Base-by-base conservation (phyloP, 2,329 filamentous ascomycete genomes). In the Fusarium oxysporum region DNA sequence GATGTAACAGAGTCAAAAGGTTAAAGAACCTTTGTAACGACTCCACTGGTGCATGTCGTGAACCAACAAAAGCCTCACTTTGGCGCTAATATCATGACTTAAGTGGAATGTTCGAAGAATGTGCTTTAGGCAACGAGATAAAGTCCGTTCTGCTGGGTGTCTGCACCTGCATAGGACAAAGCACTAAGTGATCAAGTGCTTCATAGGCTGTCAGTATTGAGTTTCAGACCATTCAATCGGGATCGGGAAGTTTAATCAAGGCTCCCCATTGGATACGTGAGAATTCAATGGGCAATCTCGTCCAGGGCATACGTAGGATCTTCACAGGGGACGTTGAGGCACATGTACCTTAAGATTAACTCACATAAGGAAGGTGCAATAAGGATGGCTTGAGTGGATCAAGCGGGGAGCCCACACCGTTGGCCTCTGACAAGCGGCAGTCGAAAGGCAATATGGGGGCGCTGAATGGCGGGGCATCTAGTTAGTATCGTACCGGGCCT, bases 391-490 rank as follows among this genome's bases (percentile, higher is more conserved):
- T 50, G 41, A 65, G 35, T 53, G 54, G 54, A 17, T 53, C 62
- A 41, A 67, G 44, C 28, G 62, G 62, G 44, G 64, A 51, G 40
- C 28, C 54, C 61, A 55, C 65, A 54, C 51, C 47, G 33, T 70
- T 62, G 38, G 8, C 58, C 56, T 69, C 59, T 74, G 41, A 62
- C 68, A 71, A 25, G 37, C 50, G 45, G 62, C 47, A 56, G 60
- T 51, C 37, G 40, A 28, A 69, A 69, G 65, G 66, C 65, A 59
- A 44, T 28, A 33, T 30, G 65, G 65, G 57, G 65, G 44, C 43
- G 71, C 67, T 74, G 60, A 74, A 74, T 62, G 68, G 68, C 57
- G 71, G 71, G 47, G 62, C 54, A 64, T 55, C 30, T 17, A 41
- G 32, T 47, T 14, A 53, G 48, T 47, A 48, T 37, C 53, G 41